Evolutionary conservation across 2,329 filamentous ascomycete genomes (phyloP), one percentile per base, ranked within the genome.

Genomic region (Ilyonectria mors-panacis): DNA sequence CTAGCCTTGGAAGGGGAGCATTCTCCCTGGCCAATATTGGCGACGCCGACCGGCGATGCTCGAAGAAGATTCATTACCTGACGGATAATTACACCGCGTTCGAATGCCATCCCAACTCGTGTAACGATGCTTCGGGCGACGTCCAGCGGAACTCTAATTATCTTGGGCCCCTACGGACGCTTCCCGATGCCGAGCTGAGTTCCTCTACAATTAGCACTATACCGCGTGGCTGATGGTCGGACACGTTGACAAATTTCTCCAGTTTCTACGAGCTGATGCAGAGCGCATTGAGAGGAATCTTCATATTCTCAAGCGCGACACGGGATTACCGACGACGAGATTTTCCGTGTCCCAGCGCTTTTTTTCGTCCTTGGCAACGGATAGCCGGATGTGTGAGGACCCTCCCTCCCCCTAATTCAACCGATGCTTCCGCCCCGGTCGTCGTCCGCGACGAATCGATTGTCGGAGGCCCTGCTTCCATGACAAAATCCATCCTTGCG

Each of bases 1-100:
- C 1, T 5, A 26, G 4, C 4, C 26, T 26, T 26, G 4, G 1
- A 6, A 63, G 58, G 2, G 80, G 81, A 2, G 79, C 81, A 1
- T 70, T 82, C 2, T 79, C 82, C 33, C 73, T 82, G 0, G 71
- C 81, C 1, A 81, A 81, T 26, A 78, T 82, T 3, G 80, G 78
- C 10, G 81, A 82, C 45, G 75, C 74, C 0, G 54, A 71, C 30
- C 33, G 45, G 4, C 78, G 80, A 7, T 82, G 80, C 53, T 73
- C 77, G 0, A 70, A 65, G 10, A 45, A 58, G 42, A 66, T 64
- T 55, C 39, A 10, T n/a, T 37, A 1, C 8, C 23, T 1, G 42
- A 26, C 26, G 26, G 26, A 26, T 5, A 26, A 26, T 26, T 26
- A 26, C 26, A 26, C 26, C 4, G 26, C 26, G 26, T 6, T 6